Base-by-base conservation (phyloP, 345 rosid genomes). In the Cardamine resedifolia region DNA sequence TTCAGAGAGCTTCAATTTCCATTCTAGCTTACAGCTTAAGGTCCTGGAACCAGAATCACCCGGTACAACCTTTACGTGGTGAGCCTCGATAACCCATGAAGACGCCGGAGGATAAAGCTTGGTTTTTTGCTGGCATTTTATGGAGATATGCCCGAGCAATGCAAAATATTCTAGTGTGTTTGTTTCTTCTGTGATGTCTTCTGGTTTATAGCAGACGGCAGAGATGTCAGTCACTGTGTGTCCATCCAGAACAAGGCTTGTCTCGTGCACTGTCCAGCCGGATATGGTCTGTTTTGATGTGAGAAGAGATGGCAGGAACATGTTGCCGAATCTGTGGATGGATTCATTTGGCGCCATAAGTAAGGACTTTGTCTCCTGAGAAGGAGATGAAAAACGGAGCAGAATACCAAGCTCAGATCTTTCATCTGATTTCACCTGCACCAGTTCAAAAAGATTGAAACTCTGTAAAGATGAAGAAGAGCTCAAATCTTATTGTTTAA, bases 351-450 rank as follows among this genome's bases (percentile, higher is more conserved):
- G 72, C n/a, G 88, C 90, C 60, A 88, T 60, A 57, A 87, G 83
- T 18, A 87, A 30, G 16, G 73, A 77, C 64, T 77, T 82, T 61
- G 18, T 72, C 75, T 81, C 80, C 23, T 73, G 67, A 14, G 30
- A 30, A 44, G 72, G 33, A 10, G 93, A 83, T 18, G 83, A 81
- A 74, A 90, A 85, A 20, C 66, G 84, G 8, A 90, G 81, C 58
- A 79, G 56, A 59, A 90, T 78, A 61, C 93, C 88, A 63, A 92
- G 33, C 28, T 79, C 71, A 19, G 93, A 88, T 47, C 68, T 78
- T 23, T 72, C 79, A 58, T 83, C 82, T 31, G 84, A 77, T 71
- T 86, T 86, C 57, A 88, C 90, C 98, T 92, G 86, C 82, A 52
- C 26, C 24, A 66, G 56, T 76, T 10, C 68, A 49, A 66, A 5